These are phyloP conservation scores for Daedalea quercina DNA, from an alignment of 768 basidiomycete genomes.

Conservation along the genomic window DNA sequence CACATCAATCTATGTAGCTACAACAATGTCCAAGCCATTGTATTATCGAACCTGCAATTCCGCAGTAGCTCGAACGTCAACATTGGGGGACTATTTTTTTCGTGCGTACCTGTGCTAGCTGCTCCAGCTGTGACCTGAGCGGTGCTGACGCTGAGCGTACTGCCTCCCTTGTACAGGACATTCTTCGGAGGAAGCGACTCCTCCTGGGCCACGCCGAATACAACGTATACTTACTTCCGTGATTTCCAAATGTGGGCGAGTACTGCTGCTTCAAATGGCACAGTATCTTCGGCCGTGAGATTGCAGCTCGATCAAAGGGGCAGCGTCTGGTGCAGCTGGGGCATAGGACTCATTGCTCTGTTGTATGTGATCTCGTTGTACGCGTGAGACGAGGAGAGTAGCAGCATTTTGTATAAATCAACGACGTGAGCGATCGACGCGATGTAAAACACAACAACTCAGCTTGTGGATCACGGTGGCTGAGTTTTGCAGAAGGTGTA, in stretches of 20 bases:
- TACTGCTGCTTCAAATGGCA: conserved; percentile 38
- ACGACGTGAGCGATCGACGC: too few species aligned
- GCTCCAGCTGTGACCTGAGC: background rate
- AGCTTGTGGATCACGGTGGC: too few species aligned
- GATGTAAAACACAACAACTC: too few species aligned
- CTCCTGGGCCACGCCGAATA: conserved; percentile 64
- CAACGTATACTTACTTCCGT: conserved; percentile 70
- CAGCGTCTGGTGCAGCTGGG: background rate
- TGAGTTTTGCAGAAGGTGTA: too few species aligned
- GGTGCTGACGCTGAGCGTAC: background rate
- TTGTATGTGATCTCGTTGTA: too few species aligned
- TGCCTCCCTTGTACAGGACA: conserved; percentile 37
- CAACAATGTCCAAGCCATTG: conserved; percentile 59
- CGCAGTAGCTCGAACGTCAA: conserved; percentile 45
- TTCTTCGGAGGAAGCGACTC: conserved; percentile 78
- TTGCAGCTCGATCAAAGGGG: background rate
- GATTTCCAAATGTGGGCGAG: conserved; percentile 65
- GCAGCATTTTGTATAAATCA: too few species aligned
- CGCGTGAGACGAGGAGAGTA: too few species aligned
- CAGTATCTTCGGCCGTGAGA: conserved; percentile 2
- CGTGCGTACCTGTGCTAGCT: conserved; percentile 36
- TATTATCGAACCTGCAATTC: conserved; percentile 57
- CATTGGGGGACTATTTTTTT: conserved; percentile 73
- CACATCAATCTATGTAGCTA: conserved; percentile 35
- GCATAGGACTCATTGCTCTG: too few species aligned